Base-by-base conservation (phyloP, 331 rosid genomes). In the Phaseolus coccineus region DNA sequence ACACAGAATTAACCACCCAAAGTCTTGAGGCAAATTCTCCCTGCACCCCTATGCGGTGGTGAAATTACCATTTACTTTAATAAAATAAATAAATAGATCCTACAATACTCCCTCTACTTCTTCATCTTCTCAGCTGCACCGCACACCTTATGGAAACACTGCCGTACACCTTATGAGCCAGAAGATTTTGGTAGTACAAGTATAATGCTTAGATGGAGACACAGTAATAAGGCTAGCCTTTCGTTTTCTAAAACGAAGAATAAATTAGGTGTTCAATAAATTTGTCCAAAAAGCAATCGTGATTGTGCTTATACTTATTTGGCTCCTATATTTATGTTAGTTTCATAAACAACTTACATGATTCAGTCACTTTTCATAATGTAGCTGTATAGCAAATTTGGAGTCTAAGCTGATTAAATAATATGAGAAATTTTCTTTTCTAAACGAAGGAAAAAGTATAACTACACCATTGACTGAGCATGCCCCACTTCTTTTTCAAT, bases 281-380 rank as follows among this genome's bases (percentile, higher is more conserved):
- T 62, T 76, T 76, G 72, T 58, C 8, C 35, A 58, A 14, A 58
- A 14, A 33, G 27, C 44, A 68, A 63, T 48, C 73, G 50, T 22
- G 39, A 13, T 2, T 50, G 3, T 31, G 52, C 25, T 61, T 59
- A 11, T n/a, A 46, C 31, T 33, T 75, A 46, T 74, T 59, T 61
- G 22, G 42, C 9, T 1, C 35, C 48, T 10, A 44, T 10, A 61
- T 25, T 59, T 57, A 42, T 57, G 42, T 57, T 25, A 47, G 12
- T 33, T 52, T 50, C 40, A 48, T 24, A 56, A 55, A 35, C n/a
- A 55, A 25, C 37, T 40, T 52, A 63, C 46, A 71, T 19, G 16
- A 51, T 52, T 52, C 74, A 40, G 55, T 51, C 35, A 25, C 28
- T 57, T 37, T 52, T 53, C 62, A 13, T 68, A 73, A 50, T 12